A percentile compares a stretch with the other conserved stretches of the same genome.
These are phyloP conservation scores for Puccinia polysora DNA, from an alignment of 1,284 basidiomycete genomes.

Conservation along the genomic window DNA sequence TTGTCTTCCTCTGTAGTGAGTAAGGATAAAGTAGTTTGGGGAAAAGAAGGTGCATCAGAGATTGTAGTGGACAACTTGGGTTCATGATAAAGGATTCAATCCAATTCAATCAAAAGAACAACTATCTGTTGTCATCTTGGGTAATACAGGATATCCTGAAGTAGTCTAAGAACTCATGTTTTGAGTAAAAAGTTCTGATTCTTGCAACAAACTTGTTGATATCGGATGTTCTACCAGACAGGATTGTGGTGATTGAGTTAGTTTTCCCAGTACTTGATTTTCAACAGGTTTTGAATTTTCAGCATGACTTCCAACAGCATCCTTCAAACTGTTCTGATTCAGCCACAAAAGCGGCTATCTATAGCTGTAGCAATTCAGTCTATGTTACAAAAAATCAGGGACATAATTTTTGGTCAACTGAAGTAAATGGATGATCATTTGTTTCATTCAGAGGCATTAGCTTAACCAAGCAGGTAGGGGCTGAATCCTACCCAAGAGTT, in stretches of 20 bases:
- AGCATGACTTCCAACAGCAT: background rate
- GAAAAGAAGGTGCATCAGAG: background rate
- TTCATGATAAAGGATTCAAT: background rate
- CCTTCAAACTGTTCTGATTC: background rate
- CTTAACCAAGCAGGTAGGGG: constrained; percentile 40
- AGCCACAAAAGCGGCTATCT: constrained; percentile 30
- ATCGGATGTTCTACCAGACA: background rate
- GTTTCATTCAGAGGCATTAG: background rate
- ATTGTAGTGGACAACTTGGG: too few relatives aligned
- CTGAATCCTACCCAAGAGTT: constrained; percentile 34
- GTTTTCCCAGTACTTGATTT: background rate
- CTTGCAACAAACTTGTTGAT: constrained; percentile 2
- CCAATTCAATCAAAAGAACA: too few relatives aligned
- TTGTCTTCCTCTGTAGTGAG: background rate
- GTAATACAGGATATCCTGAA: too few relatives aligned
- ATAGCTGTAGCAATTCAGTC: constrained; percentile 37
- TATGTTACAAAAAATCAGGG: background rate
- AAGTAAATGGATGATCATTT: background rate
- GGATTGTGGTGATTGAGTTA: background rate
- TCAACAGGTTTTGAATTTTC: background rate
- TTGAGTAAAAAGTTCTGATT: too few relatives aligned
- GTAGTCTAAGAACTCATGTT: too few relatives aligned
- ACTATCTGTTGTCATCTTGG: too few relatives aligned
- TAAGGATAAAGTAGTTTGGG: background rate
- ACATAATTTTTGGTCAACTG: background rate